Evolutionary conservation across 163 green algal species (phyloP), one percentile per base, ranked within the genome.

Genomic region (Chlorella variabilis): DNA sequence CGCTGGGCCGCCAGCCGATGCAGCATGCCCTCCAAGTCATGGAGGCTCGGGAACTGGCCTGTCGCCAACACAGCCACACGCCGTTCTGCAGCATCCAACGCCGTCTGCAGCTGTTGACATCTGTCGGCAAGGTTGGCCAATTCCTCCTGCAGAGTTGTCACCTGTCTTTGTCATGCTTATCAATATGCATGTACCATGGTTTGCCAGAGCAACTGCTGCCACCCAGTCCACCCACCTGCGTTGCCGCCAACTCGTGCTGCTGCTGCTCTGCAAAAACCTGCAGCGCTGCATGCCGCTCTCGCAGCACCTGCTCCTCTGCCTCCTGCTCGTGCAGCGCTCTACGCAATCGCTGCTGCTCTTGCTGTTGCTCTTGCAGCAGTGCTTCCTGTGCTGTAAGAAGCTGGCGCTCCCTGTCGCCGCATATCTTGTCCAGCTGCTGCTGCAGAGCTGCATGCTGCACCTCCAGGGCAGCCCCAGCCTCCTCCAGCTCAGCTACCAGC

Each of bases 381-480:
- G 39, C 41, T 41, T 34, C 39, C 31, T 62, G 39, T 17, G 42
- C 61, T 20, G 75, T 42, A 29, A 41, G 15, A 18, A 81, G 29
- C n/a, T 66, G 61, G 2, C 9, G 31, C 23, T 81, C 75, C 45
- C 61, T 63, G 2, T 74, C 75, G 29, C 61, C 61, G 49, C 59
- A 74, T 8, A 81, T 73, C 41, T 34, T 21, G n/a, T 83, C 41
- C 45, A 83, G 48, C 65, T 83, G 77, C 77, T 83, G 56, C 49
- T 83, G 77, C 63, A 83, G 65, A 5, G 66, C 49, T 2, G 33
- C 49, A 65, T 83, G 77, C 48, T 83, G 77, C 63, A 83, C 29
- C 49, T 83, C 77, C 48, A 83, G 77, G 7, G 77, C 77, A 15
- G 48, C 45, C 36, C 36, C 36, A 29, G 77, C 77, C 65, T 76